Evolutionary conservation across 257 asterid species (phyloP).

Genomic region (Petunia axillaris): DNA sequence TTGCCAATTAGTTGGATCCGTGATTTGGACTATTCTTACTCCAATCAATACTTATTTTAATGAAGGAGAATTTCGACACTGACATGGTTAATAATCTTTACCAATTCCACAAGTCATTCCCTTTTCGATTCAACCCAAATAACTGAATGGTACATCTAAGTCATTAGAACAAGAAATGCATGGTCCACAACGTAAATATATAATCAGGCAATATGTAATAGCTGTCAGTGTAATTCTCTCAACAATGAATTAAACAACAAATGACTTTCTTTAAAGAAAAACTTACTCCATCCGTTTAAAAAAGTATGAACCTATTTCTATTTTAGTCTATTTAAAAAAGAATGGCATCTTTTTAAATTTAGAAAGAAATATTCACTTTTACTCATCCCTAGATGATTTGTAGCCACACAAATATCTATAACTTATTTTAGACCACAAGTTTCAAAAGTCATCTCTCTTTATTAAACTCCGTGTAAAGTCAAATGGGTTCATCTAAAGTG

Average conservation of each 20-base stretch:
- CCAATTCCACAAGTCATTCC: not conserved
- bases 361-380: no score
- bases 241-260: not conserved
- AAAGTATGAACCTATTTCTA: no score
- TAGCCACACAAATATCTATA: no score
- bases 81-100: not conserved
- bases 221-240: not conserved
- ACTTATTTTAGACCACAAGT: no score
- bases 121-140: not conserved
- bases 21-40: not conserved
- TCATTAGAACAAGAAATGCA: not conserved
- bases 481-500: no score
- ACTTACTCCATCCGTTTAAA: no score
- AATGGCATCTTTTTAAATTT: no score
- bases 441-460: no score
- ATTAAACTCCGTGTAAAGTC: no score
- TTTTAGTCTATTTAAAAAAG: no score
- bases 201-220: not conserved
- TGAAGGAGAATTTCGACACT: not conserved
- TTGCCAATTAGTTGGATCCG: slow-evolving; percentile 5
- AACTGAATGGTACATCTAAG: slow-evolving; percentile 9
- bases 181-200: not conserved
- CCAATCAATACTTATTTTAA: not conserved
- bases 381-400: no score
- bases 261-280: no score